phyloP scores from a whole-genome alignment of 1,139 yeast genomes.

The Lodderomyces oxycetoniae region DNA sequence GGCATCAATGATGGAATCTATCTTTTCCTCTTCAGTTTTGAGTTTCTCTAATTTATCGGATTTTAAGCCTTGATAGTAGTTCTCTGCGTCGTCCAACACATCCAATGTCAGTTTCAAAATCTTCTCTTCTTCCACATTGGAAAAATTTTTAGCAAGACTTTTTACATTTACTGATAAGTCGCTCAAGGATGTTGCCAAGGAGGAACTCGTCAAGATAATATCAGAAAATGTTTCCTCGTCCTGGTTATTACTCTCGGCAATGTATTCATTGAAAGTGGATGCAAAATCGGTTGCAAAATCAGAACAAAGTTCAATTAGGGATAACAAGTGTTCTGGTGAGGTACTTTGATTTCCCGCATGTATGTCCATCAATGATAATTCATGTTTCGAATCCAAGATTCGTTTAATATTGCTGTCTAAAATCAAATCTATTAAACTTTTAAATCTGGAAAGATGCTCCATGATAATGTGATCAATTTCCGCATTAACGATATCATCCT shows the following conservation, averaged over 20 bases:
- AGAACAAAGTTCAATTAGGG: constrained; percentile 68
- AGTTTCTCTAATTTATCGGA: constrained; percentile 49
- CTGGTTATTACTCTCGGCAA: constrained; percentile 74
- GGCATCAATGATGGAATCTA: constrained; percentile 71
- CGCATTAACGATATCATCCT: constrained; percentile 52
- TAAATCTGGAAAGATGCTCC: constrained; percentile 48
- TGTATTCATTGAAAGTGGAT: constrained; percentile 66
- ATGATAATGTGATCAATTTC: constrained; percentile 53
- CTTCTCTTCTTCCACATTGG: constrained; percentile 51
- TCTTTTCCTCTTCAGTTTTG: constrained; percentile 58
- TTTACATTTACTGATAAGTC: constrained; percentile 68
- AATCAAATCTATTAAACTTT: constrained; percentile 66
- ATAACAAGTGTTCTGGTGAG: constrained; percentile 66
- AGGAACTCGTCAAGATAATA: constrained; percentile 64
- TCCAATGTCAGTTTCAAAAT: constrained; percentile 48
- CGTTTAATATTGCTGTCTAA: constrained; percentile 66
- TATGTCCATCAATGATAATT: constrained; percentile 63
- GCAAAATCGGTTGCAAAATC: constrained; percentile 79
- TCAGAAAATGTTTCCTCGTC: constrained; percentile 54
- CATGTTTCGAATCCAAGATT: constrained; percentile 69
- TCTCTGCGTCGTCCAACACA: constrained; percentile 58
- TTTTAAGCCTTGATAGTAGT: constrained; percentile 56
- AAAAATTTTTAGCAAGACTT: constrained; percentile 57
- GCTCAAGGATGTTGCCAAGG: constrained; percentile 58
- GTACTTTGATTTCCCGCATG: constrained; percentile 81